Base-by-base conservation (phyloP, 179 eudicot species). In the Gypsophila paniculata region DNA sequence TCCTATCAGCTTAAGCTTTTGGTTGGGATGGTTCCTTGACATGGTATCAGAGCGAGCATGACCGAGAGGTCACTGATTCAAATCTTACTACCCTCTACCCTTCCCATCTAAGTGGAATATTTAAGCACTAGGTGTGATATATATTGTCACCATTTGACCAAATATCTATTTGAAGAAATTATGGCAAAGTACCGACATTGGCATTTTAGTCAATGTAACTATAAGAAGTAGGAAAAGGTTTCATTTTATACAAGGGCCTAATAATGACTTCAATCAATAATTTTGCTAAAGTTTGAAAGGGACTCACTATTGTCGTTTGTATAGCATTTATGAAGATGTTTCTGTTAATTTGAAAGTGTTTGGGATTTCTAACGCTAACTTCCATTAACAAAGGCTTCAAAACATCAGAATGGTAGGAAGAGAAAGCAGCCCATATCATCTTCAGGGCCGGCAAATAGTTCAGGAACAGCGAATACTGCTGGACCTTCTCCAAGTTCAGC, bases 401-500 rank as follows among this genome's bases (percentile, higher is more conserved):
- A 91, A 81, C 82, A 61, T 71, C 97, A 91, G 88, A 79, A 77
- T 36, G 96, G 90, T 58, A 84, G 97, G 74, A 94, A 94, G 81
- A 88, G 99, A 76, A 94, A 94, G 86, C 97, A 91, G 80, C 89
- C 91, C 1, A 86, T 84, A 44, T 89, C 99, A 39, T 87, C 99
- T 72, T 91, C 99, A 9, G 99, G 99, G 26, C 99, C 97, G 52
- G 96, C 96, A 13, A 94, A 94, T 79, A 94, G 99, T 86, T 73
- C 99, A 13, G 99, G 99, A 71, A 93, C 98, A 48, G 96, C 91
- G 42, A 93, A 93, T 83, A 93, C 98, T 2, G 84, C 98, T 1
- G 98, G 98, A 13, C 98, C 98, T 3, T 93, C 98, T 61, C 98
- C 96, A 36, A 83, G 96, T 78, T 93, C 98, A 17, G 96, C 96